A percentile compares a stretch with the other conserved stretches of the same genome.
phyloP scores from a whole-genome alignment of 1,139 yeast species.

The Pichia inconspicua region DNA sequence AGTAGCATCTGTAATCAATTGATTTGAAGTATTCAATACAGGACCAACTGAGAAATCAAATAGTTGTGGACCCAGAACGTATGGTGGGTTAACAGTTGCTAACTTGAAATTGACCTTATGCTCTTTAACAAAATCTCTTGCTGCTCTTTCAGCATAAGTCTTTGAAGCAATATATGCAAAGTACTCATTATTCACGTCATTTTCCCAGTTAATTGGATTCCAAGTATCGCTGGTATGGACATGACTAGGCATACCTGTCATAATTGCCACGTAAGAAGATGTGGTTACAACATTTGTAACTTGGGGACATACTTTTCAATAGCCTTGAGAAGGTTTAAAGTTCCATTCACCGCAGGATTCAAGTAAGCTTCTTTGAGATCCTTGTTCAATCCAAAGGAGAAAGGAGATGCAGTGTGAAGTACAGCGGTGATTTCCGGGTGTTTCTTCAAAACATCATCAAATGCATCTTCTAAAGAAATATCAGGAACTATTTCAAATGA shows the following conservation, averaged over 20 bases:
- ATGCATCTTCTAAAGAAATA: constrained; percentile 20
- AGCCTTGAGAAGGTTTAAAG: constrained; percentile 36
- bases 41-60: constrained; percentile 27
- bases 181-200: constrained; percentile 23
- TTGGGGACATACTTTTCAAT: constrained; percentile 36
- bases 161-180: constrained; percentile 44
- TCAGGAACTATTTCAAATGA: constrained; percentile 31
- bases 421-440: constrained; percentile 46
- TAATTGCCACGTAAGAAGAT: constrained; percentile 52
- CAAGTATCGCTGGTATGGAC: constrained; percentile 35
- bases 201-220: constrained; percentile 35
- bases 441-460: constrained; percentile 37
- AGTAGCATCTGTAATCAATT: constrained; percentile 28
- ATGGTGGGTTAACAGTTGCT: constrained; percentile 41
- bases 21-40: constrained; percentile 33
- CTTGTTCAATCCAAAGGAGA: constrained; percentile 23
- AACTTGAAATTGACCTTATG: constrained; percentile 36
- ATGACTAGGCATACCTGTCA: too few species aligned
- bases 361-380: constrained; percentile 22
- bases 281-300: constrained; percentile 47
- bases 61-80: constrained; percentile 42
- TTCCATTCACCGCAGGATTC: constrained; percentile 47
- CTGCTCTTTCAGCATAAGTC: constrained; percentile 44
- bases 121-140: constrained; percentile 41
- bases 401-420: constrained; percentile 52